Base-by-base conservation (phyloP, 2,329 filamentous ascomycete species). In the Alternaria postmessia region DNA sequence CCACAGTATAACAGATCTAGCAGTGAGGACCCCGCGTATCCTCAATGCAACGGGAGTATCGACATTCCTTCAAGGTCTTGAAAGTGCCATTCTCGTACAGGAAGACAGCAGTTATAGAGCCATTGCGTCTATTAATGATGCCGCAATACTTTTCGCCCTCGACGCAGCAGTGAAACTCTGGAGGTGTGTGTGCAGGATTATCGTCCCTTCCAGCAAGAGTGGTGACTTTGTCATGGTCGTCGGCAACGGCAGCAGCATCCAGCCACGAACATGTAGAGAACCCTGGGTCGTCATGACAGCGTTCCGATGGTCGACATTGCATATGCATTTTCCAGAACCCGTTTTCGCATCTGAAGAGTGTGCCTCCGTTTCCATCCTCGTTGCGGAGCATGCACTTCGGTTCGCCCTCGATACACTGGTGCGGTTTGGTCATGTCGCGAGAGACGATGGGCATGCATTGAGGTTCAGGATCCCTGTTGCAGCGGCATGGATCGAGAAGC, bases 291-390 rank as follows among this genome's bases (percentile, higher is more conserved):
- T 34, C 34, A 16, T 55, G 28, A 53, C 59, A 62, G 16, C 44
- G 49, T 51, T 62, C 59, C 14, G 4, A 57, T 3, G 30, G 8
- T 0, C 16, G 12, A 32, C 59, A 62, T 7, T 54, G 49, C 34
- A 41, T 39, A 16, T 47, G 36, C 3, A 51, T 26, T 9, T 39
- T 54, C 61, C 57, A 63, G n/a, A 36, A n/a, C 2, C 57, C 56
- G 12, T 60, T 30, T 6, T 39, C 41, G 30, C 61, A 63, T 14
- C 26, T 32, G 43, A 46, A 63, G 8, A 63, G 57, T 2, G 38
- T 53, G 9, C 61, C 61, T 18, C 43, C 57, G 0, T 18, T 56
- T 38, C 61, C 57, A 9, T 60, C 26, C 3, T 46, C 20, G 20
- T 59, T 42, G 4, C 20, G 42, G 2, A 57, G 49, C 18, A 56